phyloP scores from a whole-genome alignment of 352 stramenopile genomes.

The Phytophthora citrophthora region DNA sequence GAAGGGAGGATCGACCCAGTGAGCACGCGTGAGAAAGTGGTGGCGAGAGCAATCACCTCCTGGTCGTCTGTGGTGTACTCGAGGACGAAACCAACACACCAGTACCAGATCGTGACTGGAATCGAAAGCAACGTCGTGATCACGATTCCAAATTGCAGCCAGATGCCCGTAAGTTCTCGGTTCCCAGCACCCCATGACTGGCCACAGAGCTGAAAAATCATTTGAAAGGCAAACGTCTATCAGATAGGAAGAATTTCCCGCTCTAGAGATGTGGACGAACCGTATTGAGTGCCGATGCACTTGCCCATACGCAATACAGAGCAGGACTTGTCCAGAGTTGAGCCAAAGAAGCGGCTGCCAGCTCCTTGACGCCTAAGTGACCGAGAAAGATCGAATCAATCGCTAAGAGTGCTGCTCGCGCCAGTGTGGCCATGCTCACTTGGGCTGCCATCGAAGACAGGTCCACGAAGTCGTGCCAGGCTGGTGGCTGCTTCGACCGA shows the following conservation, averaged over 20 bases:
- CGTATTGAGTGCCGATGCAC: constrained; percentile 67
- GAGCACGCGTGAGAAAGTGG: constrained; percentile 65
- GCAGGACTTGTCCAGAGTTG: constrained; percentile 73
- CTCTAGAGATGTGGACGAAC: constrained; percentile 24
- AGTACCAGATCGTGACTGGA: constrained; percentile 75
- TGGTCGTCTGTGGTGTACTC: constrained; percentile 68
- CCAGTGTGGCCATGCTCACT: constrained; percentile 69
- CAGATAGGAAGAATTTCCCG: neutral
- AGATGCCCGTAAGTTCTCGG: constrained; percentile 71
- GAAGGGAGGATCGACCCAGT: constrained; percentile 65
- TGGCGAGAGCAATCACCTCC: constrained; percentile 60
- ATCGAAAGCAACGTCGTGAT: constrained; percentile 62
- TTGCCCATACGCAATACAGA: constrained; percentile 72
- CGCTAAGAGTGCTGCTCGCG: constrained; percentile 63
- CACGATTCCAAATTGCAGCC: constrained; percentile 72
- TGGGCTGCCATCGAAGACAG: constrained; percentile 70
- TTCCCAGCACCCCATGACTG: constrained; percentile 77
- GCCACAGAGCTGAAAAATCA: constrained; percentile 55
- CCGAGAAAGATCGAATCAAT: constrained; percentile 84
- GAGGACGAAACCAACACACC: constrained; percentile 65
- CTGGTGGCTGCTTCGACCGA: constrained; percentile 25
- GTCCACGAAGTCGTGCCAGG: constrained; percentile 61
- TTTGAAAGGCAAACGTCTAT: constrained; percentile 1
- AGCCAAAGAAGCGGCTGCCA: constrained; percentile 73
- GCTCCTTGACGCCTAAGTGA: constrained; percentile 73